Evolutionary conservation across 1,284 basidiomycete species (phyloP), one percentile per base, ranked within the genome.

Genomic region (Malassezia globosa): DNA sequence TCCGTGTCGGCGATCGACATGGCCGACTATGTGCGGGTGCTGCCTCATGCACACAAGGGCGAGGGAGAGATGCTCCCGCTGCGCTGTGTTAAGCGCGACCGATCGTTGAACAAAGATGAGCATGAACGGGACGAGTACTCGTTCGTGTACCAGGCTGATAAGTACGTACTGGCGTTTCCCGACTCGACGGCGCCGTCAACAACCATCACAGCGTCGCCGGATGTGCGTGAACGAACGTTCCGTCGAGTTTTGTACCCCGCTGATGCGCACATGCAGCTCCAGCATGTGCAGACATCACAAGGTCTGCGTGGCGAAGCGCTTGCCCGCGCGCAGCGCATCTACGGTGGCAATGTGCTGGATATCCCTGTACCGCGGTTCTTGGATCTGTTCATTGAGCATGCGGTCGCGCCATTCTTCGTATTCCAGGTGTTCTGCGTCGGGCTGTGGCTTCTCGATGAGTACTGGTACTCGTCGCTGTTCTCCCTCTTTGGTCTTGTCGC

Each of bases 131-230:
- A 75, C 77, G 42, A 80, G 82, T 85, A 85, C 72, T 85, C 83
- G 14, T 96, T 99, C 78, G 84, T 79, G 72, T 97, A 96, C 73
- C 90, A 97, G 73, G 82, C 85, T 46, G 92, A 99, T 75, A 89
- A 87, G 41, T 97, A 95, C 72, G 80, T 87, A 47, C 80, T 84
- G 39, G 76, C 80, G 36, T 76, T 78, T 11, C 67, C 67, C 5
- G 65, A 70, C 46, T 47, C 62, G 5, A 50, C 51, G n/a, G 66
- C 68, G 19, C 48, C 63, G 3, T 41, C 58, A 19, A 61, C 63
- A 22, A 57, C 60, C 34, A 60, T 69, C 42, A 59, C 58, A 18
- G 45, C 55, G 26, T 69, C 68, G 36, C 58, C 66, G 6, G 47
- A 61, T 31, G 58, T 70, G 16, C 59, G 75, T 19, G 77, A 77